Evolutionary conservation across 2,329 filamentous ascomycete genomes (phyloP).

Genomic region (Diatrype stigma): DNA sequence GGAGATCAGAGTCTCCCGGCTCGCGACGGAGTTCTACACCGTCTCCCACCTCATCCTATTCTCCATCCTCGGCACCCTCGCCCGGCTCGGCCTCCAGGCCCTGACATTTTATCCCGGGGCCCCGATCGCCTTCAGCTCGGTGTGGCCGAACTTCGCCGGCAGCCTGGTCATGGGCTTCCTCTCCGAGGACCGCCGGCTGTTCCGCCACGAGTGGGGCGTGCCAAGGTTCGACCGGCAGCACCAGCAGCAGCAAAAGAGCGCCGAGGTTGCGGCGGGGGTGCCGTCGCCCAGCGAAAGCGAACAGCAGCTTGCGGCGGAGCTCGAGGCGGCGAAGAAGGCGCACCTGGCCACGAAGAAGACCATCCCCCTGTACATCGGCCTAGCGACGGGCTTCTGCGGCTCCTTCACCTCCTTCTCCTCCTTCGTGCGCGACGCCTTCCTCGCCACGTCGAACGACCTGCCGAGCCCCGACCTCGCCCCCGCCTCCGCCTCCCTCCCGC

Average conservation of each 20-base stretch:
- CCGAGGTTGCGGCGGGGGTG: slow-evolving; percentile 34
- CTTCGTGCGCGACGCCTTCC: slow-evolving; percentile 76
- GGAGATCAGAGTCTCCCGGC: slow-evolving; percentile 37
- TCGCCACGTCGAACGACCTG: slow-evolving; percentile 73
- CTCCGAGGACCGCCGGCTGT: slow-evolving; percentile 71
- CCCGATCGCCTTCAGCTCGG: slow-evolving; percentile 66
- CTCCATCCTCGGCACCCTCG: slow-evolving; percentile 77
- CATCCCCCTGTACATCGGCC: slow-evolving; percentile 81
- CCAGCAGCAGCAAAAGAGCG: slow-evolving; percentile 28
- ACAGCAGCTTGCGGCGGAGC: slow-evolving; percentile 28
- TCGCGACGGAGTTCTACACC: slow-evolving; percentile 61
- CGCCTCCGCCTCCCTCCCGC: slow-evolving; percentile 35
- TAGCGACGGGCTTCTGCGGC: slow-evolving; percentile 83
- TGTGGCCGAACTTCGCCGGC: slow-evolving; percentile 87
- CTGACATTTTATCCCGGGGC: slow-evolving; percentile 76
- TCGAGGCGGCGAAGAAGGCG: slow-evolving; percentile 48
- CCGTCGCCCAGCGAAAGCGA: slow-evolving; percentile 9
- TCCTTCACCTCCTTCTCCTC: slow-evolving; percentile 88
- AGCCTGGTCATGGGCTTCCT: slow-evolving; percentile 83
- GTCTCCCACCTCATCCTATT: slow-evolving; percentile 82
- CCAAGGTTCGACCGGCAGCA: slow-evolving; percentile 33
- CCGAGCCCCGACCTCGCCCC: slow-evolving; percentile 42
- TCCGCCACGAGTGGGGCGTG: slow-evolving; percentile 62
- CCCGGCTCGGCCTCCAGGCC: slow-evolving; percentile 73
- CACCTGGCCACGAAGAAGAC: slow-evolving; percentile 72